Base-by-base conservation (phyloP, 345 rosid genomes). In the Clarkia xantiana region DNA sequence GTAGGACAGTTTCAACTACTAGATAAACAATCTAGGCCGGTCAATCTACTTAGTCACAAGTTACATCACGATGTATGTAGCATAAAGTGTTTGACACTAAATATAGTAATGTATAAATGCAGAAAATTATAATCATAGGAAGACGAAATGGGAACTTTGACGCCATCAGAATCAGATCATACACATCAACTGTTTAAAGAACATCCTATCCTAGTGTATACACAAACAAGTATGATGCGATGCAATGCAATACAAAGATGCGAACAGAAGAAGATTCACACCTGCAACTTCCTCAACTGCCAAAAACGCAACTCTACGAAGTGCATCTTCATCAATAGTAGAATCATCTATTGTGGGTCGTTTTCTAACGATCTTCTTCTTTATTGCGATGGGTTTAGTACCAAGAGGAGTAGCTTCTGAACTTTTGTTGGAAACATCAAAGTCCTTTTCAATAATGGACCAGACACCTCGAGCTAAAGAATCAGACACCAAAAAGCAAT, bases 371-470 rank as follows among this genome's bases (percentile, higher is more conserved):
- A 59, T 57, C 58, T 52, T 78, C 69, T 64, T 78, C 62, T 69
- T 62, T 58, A 15, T 58, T 49, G 8, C 36, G 8, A 29, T 29
- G 9, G 36, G 8, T 29, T 29, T 29, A 3, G 36, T 29, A 29
- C 36, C 36, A 29, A 29, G 2, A 29, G 36, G 6, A 41, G 45
- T 10, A 40, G 49, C 50, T 53, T 65, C 68, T 36, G 69, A 51
- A 44, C 15, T 58, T 51, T 57, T 25, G 44, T 22, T 23, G 40
- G 62, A 47, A 42, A 42, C 60, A 54, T 71, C 58, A 47, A 75
- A 34, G 53, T 66, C 63, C 53, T 69, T 83, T 52, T 82, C 97
- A 72, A 90, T 64, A 57, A 83, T 40, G 1, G 94, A 77, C 91
- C 94, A 83, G 44, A 83, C 75, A 53, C 94, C 94, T 47, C 65